Base-by-base conservation (phyloP, 805 yeast genomes). In the Myxozyma geophila region DNA sequence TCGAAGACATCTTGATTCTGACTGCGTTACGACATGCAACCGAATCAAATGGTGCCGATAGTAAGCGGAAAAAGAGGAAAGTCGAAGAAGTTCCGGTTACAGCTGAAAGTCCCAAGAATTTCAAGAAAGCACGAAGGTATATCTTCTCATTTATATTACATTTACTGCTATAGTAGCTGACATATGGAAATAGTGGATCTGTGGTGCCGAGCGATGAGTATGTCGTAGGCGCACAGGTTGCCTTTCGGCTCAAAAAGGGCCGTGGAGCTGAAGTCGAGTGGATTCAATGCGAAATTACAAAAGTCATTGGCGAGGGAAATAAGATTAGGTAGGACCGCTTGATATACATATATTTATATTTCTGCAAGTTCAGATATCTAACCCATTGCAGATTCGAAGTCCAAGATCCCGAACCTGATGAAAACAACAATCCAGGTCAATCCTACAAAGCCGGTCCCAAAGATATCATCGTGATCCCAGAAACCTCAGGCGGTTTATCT, bases 341-440 rank as follows among this genome's bases (percentile, higher is more conserved):
- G n/a, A n/a, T n/a, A n/a, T 37, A 5, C 1, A 49, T 9, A n/a
- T 40, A n/a, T 46, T 7, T 52, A 15, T 41, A 6, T 13, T 37
- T 48, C n/a, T 7, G 19, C 7, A 12, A 23, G 10, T 19, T 19
- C 15, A 7, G 5, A 12, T 43, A 46, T 41, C 58, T 63, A 54
- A 66, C 73, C 13, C 70, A 63, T 36, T 33, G 10, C 35, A 81
- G 84, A 63, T 92, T 87, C 74, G 98, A 95, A 76, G 92, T 95
- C n/a, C 85, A 90, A 70, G 99, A 95, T 75, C 97, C 98, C 0
- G 99, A 95, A 72, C 98, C 99, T 0, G 99, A 95, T 72, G 98
- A 93, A 71, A 83, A 86, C 70, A 90, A 89, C 67, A 90, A 92
- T 62, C 89, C 92, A 3, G 97, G 97, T 1, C 93, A 88, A 70